These are phyloP conservation scores for Lasiodiplodia sp. DNA, from an alignment of 2,329 filamentous ascomycete species.

Conservation along the genomic window DNA sequence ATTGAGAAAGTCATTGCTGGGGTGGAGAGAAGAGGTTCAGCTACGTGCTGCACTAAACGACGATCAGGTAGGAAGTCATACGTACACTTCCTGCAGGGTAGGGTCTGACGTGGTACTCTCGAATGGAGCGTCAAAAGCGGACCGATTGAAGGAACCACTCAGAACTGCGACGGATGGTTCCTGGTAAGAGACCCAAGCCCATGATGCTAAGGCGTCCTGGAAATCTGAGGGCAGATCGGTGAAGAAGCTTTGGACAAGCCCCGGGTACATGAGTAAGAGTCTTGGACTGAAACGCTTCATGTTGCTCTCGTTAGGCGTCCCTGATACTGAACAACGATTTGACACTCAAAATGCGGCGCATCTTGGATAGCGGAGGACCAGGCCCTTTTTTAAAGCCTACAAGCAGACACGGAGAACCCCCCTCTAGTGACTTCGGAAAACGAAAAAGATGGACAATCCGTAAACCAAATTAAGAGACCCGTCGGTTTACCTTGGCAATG, in stretches of 20 bases:
- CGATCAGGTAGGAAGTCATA: neutral
- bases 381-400: neutral
- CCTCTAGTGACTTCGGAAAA: neutral
- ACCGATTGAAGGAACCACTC: slow-evolving; percentile 30
- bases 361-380: neutral
- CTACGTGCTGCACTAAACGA: neutral
- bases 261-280: neutral
- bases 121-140: slow-evolving; percentile 30
- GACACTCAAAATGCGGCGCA: neutral
- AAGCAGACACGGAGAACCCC: neutral
- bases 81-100: slow-evolving; percentile 19
- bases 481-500: neutral
- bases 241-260: slow-evolving; percentile 11
- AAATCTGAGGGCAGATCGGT: slow-evolving; percentile 20
- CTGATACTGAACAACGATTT: neutral
- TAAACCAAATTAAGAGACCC: neutral
- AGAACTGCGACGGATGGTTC: slow-evolving; percentile 29
- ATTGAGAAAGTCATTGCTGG: slow-evolving; percentile 31
- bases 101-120: slow-evolving; percentile 26
- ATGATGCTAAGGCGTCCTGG: slow-evolving; percentile 14
- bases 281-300: neutral
- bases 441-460: neutral
- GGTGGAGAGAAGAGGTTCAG: neutral
- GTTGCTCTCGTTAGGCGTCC: neutral
- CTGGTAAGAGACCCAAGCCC: slow-evolving; percentile 32